Conservation (phyloP, 106 monocot genomes). For the Apostasia ramifera region DNA sequence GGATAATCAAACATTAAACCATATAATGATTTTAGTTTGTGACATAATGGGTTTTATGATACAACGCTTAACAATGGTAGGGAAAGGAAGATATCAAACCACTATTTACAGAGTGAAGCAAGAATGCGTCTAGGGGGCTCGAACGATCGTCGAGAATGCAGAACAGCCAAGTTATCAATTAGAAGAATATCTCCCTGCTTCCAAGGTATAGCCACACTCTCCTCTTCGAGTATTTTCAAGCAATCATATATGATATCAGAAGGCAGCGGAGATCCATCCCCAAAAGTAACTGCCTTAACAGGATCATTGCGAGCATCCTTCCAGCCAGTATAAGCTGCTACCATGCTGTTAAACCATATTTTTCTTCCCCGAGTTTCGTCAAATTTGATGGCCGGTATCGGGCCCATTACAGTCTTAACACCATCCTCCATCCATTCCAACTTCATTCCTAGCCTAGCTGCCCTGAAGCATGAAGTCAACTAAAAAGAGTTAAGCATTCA, state of each 20-base stretch:
- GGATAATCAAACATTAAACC: too few relatives aligned
- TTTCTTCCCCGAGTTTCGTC: slow-evolving; percentile 52
- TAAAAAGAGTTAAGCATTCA: neutral
- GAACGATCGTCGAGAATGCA: slow-evolving; percentile 68
- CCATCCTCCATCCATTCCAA: slow-evolving; percentile 82
- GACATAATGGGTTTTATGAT: too few relatives aligned
- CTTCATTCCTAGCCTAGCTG: slow-evolving; percentile 60
- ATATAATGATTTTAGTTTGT: too few relatives aligned
- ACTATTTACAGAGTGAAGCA: slow-evolving; percentile 68
- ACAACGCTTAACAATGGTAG: neutral
- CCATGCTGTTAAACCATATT: slow-evolving; percentile 93
- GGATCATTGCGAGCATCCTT: slow-evolving; percentile 62
- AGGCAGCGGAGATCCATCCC: slow-evolving; percentile 67
- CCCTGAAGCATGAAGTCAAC: slow-evolving; percentile 28
- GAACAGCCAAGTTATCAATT: slow-evolving; percentile 74
- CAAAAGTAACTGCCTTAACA: slow-evolving; percentile 61
- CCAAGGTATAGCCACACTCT: slow-evolving; percentile 82
- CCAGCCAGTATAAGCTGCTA: slow-evolving; percentile 81
- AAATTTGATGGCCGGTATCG: slow-evolving; percentile 51
- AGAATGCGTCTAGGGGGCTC: slow-evolving; percentile 80
- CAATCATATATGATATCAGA: slow-evolving; percentile 62
- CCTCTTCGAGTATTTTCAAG: slow-evolving; percentile 56
- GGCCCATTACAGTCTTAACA: slow-evolving; percentile 77
- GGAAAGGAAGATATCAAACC: slow-evolving; percentile 2
- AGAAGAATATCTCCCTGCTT: slow-evolving; percentile 72